Evolutionary conservation across 768 basidiomycete genomes (phyloP).

Genomic region (Fomitopsis pulvina): DNA sequence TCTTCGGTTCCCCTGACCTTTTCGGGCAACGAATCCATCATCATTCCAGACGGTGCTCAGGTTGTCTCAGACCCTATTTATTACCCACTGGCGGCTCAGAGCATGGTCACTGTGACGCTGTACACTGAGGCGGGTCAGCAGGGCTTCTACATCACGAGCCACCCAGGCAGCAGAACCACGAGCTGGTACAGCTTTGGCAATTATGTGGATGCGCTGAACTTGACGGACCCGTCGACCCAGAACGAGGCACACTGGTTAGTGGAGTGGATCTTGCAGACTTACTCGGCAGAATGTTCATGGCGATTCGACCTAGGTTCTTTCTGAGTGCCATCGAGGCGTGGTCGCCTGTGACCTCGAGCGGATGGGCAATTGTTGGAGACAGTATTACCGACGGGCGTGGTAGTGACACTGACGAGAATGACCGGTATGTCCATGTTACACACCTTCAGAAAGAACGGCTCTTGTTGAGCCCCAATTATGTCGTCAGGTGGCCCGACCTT

Average conservation of each 20-base stretch:
- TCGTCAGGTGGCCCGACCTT: slow-evolving; percentile 37
- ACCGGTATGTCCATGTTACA: slow-evolving; percentile 26
- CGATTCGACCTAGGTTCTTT: slow-evolving; percentile 29
- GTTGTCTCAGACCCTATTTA: slow-evolving; percentile 40
- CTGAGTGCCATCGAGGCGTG: slow-evolving; percentile 38
- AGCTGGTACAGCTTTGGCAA: slow-evolving; percentile 33
- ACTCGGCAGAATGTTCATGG: neutral
- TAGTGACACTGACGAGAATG: slow-evolving; percentile 37
- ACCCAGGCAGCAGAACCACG: slow-evolving; percentile 46
- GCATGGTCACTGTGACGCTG: slow-evolving; percentile 34
- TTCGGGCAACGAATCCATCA: slow-evolving; percentile 33
- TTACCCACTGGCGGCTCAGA: slow-evolving; percentile 31
- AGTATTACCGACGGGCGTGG: slow-evolving; percentile 48
- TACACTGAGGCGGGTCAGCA: slow-evolving; percentile 36
- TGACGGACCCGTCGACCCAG: slow-evolving; percentile 27
- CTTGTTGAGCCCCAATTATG: neutral
- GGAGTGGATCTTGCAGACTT: neutral
- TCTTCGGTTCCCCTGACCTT: slow-evolving; percentile 36
- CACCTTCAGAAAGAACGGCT: no score
- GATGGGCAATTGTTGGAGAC: slow-evolving; percentile 42
- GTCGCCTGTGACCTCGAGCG: slow-evolving; percentile 22
- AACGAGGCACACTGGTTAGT: slow-evolving; percentile 32
- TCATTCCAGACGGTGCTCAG: slow-evolving; percentile 38
- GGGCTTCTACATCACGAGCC: slow-evolving; percentile 36
- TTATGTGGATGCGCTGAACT: slow-evolving; percentile 26